Evolutionary conservation across 1,139 yeast species (phyloP).

Genomic region (Candida glucosophila): DNA sequence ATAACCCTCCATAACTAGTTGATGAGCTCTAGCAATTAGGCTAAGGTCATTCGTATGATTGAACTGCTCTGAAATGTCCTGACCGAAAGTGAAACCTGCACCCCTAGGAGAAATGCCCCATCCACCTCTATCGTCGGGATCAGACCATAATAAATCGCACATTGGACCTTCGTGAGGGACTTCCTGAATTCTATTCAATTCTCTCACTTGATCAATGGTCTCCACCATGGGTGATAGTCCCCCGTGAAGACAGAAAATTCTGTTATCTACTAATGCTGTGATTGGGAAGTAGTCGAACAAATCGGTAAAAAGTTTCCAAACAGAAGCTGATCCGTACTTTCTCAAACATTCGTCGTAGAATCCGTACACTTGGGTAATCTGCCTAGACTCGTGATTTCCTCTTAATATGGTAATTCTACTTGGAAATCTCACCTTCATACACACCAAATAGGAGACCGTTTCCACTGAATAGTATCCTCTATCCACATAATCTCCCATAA

Average conservation of each 20-base stretch:
- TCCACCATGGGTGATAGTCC: constrained; percentile 93
- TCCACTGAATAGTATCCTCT: constrained; percentile 92
- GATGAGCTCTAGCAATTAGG: constrained; percentile 94
- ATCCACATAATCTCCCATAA: constrained; percentile 94
- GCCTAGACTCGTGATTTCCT: constrained; percentile 96
- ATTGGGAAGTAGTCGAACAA: constrained; percentile 91
- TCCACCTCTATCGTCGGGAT: constrained; percentile 92
- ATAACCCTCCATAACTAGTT: constrained; percentile 94
- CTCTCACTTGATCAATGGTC: constrained; percentile 80
- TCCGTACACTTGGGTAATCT: constrained; percentile 96
- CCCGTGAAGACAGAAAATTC: constrained; percentile 92
- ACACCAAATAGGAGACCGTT: constrained; percentile 85
- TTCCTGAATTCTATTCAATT: constrained; percentile 82
- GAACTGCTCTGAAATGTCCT: constrained; percentile 50
- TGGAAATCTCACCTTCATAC: constrained; percentile 88
- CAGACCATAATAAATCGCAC: constrained; percentile 97
- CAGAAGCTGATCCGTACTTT: constrained; percentile 91
- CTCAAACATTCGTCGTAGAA: constrained; percentile 96
- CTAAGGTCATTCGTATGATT: constrained; percentile 83
- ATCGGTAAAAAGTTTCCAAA: constrained; percentile 70
- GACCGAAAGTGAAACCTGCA: constrained; percentile 76
- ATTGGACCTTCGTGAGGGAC: constrained; percentile 99
- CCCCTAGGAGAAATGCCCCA: constrained; percentile 99
- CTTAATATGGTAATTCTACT: constrained; percentile 86
- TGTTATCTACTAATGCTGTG: constrained; percentile 86